Evolutionary conservation across 192 early-diverging fungal species (phyloP), one percentile per base, ranked within the genome.

Genomic region (Coemansia sp.): DNA sequence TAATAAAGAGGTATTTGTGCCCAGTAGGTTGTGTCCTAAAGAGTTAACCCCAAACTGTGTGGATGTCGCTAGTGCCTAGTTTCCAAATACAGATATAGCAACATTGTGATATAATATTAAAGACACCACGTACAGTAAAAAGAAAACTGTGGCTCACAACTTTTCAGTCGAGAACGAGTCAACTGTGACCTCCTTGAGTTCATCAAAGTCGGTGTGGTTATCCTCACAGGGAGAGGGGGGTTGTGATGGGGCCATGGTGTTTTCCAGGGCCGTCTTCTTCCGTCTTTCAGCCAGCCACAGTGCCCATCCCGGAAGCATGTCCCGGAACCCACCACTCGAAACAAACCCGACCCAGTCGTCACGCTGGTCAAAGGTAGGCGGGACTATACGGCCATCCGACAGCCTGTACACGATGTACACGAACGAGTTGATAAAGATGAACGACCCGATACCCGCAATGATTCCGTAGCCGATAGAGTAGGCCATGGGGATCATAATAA

Each of bases 381-480:
- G 67, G 9, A 50, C 63, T 40, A 81, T 67, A 17, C 78, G 69
- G 18, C 82, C 85, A 18, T 73, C 26, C 17, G 78, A 77, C 2
- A 78, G 23, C 54, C 76, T 84, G 45, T 77, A 64, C 3, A 88
- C 19, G 26, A 86, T 26, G 17, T 39, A 81, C 17, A 80, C 76
- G 5, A 74, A 44, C 28, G 75, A 75, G 63, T 90, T 88, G 64
- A 90, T 82, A 33, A 81, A 58, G 14, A 87, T 64, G 26, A 83
- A 86, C 5, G 82, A 76, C 22, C 83, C 54, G 23, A 90, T 61
- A 17, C 88, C 88, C 25, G 77, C 81, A 40, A 90, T 82, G 18
- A 90, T 69, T 46, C 88, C 85, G 64, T 90, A 85, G 12, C 85
- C 86, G 47, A 90, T 85, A 31, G 79, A 82, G 78, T 90, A 90